A percentile compares a stretch with the other conserved stretches of the same genome.
Conservation (phyloP, 305 asterid species). For the Fraxinus platypoda region DNA sequence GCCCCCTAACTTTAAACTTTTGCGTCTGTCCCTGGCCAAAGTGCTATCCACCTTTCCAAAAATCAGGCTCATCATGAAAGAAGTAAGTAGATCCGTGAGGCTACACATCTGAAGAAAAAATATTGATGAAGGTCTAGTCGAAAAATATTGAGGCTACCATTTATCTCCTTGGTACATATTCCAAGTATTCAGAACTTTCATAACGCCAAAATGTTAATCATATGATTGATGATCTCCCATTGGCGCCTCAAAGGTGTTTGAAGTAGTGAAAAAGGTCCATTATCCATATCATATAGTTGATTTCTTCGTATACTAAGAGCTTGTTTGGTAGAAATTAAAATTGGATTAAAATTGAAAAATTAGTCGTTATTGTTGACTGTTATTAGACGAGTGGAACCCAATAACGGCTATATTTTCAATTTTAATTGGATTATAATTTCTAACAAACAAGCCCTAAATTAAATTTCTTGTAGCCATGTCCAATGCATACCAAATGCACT, state of each 20-base stretch:
- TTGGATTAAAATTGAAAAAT: no score
- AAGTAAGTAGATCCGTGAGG: neutral
- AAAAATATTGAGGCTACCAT: neutral
- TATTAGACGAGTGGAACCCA: no score
- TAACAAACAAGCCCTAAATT: no score
- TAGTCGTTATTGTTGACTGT: no score
- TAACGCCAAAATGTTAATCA: neutral
- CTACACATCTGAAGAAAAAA: neutral
- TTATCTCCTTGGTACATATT: neutral
- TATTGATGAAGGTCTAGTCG: neutral
- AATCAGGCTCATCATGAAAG: neutral
- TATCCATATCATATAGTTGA: no score
- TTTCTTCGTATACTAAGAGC: no score
- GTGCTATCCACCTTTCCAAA: neutral
- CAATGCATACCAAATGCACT: neutral
- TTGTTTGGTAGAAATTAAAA: no score
- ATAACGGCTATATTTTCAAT: no score
- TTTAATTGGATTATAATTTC: no score
- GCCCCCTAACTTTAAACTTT: no score
- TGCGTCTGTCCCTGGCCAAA: no score
- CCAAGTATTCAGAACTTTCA: neutral
- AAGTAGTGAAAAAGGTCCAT: neutral
- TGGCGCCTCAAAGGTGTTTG: neutral
- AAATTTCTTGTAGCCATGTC: neutral
- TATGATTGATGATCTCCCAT: neutral